Percentiles rank a stretch among this genome's conserved stretches.
Evolutionary conservation across 345 rosid species (phyloP).

Genomic region (Populus euphratica): DNA sequence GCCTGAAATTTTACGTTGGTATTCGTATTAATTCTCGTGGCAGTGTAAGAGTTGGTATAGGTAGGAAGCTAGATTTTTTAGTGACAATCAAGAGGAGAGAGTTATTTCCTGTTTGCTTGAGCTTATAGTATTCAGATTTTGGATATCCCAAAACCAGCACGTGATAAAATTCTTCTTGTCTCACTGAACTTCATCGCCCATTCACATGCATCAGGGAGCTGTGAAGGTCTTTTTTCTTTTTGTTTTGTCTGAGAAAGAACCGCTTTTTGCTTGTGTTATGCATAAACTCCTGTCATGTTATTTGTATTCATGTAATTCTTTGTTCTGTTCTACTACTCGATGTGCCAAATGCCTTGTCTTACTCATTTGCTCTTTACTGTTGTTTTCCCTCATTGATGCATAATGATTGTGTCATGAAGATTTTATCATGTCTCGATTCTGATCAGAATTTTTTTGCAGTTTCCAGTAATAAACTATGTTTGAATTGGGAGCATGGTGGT

Average conservation of each 20-base stretch:
- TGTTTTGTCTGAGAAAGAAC: not conserved
- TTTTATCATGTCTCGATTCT: not conserved
- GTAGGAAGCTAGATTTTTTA: too few species aligned
- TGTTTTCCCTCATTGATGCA: not conserved
- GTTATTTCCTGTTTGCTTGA: not conserved
- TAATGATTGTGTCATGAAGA: not conserved
- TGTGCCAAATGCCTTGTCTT: not conserved
- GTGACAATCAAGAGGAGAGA: not conserved
- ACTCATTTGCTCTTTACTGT: not conserved
- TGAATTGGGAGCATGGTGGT: not conserved
- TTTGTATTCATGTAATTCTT: not conserved
- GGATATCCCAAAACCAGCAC: not conserved
- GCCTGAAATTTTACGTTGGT: not conserved
- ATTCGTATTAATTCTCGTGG: not conserved
- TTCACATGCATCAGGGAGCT: not conserved
- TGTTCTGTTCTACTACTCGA: not conserved
- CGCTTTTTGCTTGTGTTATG: not conserved
- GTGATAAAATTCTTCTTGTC: not conserved
- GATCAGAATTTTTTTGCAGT: not conserved
- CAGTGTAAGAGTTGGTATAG: not conserved
- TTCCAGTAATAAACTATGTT: not conserved
- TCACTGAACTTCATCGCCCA: not conserved
- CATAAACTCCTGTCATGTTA: not conserved
- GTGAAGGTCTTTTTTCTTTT: not conserved
- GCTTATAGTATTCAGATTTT: not conserved